Percentiles rank a stretch among this genome's conserved stretches.
Evolutionary conservation across 2,329 filamentous ascomycete species (phyloP).

Genomic region (Fusarium torreyae): DNA sequence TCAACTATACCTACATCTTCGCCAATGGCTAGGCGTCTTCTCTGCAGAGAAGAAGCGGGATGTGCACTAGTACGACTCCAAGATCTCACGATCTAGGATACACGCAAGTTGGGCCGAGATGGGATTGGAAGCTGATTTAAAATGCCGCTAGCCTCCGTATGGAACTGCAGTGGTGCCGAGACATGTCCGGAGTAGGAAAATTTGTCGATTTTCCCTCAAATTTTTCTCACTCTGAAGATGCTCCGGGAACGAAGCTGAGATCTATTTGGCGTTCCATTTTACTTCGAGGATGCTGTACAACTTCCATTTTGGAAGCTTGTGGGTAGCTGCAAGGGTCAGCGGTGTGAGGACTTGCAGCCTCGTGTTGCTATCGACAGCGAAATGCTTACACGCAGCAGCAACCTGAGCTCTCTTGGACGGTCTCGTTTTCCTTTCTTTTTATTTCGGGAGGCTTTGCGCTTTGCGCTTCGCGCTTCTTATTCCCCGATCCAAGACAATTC

Average conservation of each 20-base stretch:
- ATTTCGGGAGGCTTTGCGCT: background rate
- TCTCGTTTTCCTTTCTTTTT: background rate
- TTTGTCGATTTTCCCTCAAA: constrained; percentile 18
- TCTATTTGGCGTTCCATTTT: constrained; percentile 21
- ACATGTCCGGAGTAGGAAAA: constrained; percentile 33
- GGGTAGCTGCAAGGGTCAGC: constrained; percentile 20
- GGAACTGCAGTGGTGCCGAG: constrained; percentile 40
- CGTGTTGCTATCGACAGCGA: constrained; percentile 14
- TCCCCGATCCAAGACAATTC: constrained; percentile 3
- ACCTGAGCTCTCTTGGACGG: background rate
- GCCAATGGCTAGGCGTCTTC: constrained; percentile 32
- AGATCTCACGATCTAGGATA: constrained; percentile 48
- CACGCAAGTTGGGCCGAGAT: constrained; percentile 41
- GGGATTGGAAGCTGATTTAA: constrained; percentile 21
- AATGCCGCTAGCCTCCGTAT: constrained; percentile 31
- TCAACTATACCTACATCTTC: constrained; percentile 18
- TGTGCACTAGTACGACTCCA: constrained; percentile 41
- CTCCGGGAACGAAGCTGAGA: constrained; percentile 11
- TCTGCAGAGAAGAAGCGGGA: constrained; percentile 37
- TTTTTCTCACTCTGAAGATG: constrained; percentile 13
- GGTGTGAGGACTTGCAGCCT: constrained; percentile 14
- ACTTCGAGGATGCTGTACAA: constrained; percentile 27
- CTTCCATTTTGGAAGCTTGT: constrained; percentile 35
- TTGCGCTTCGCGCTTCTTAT: background rate
- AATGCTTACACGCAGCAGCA: constrained; percentile 6